Percentiles rank a stretch among this genome's conserved stretches.
Conservation (phyloP, 2,329 filamentous ascomycete species). For the Xylariaceae sp. region DNA sequence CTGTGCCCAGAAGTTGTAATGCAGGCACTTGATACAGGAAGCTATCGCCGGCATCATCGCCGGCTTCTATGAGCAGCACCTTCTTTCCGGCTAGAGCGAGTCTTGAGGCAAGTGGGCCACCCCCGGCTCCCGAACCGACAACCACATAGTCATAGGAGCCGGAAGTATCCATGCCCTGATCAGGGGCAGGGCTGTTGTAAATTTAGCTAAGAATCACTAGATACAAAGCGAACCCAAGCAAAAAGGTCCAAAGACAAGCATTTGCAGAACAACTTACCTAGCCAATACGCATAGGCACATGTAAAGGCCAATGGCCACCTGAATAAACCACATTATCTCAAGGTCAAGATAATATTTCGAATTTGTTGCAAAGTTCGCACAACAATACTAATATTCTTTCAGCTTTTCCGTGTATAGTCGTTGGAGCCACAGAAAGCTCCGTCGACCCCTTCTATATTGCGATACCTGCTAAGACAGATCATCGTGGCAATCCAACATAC, state of each 20-base stretch:
- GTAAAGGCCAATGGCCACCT: too few species aligned
- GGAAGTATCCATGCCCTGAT: not conserved
- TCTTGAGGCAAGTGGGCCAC: constrained; percentile 59
- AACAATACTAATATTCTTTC: too few species aligned
- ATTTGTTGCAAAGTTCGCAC: too few species aligned
- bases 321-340: too few species aligned
- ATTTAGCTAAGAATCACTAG: not conserved
- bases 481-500: too few species aligned
- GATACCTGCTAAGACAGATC: too few species aligned
- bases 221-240: not conserved
- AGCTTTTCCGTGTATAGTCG: too few species aligned
- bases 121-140: constrained; percentile 63
- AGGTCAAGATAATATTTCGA: too few species aligned
- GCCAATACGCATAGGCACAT: too few species aligned
- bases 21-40: constrained; percentile 56
- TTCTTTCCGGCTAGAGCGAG: constrained; percentile 61
- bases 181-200: not conserved
- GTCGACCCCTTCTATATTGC: too few species aligned
- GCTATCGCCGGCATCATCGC: constrained; percentile 54
- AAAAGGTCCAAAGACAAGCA: not conserved
- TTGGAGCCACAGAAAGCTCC: too few species aligned
- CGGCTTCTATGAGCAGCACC: constrained; percentile 62
- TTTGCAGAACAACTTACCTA: not conserved
- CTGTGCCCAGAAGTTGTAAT: constrained; percentile 53
- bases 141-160: constrained; percentile 61